Evolutionary conservation across 1,284 basidiomycete species (phyloP).

Genomic region (Apiotrichum brassicae): DNA sequence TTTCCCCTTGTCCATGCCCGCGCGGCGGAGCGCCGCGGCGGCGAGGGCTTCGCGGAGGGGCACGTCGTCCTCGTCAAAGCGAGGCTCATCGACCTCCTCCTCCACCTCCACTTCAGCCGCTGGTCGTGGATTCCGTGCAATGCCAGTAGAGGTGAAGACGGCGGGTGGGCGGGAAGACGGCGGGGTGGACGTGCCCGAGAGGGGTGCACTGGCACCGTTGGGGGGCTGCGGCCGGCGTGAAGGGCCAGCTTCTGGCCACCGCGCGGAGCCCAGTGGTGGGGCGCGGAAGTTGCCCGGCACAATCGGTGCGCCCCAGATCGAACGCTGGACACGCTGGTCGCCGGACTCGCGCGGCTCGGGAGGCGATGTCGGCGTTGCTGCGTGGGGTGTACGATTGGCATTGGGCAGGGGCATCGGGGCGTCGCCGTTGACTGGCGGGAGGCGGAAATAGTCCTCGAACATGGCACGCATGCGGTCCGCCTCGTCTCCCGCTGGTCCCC

Average conservation of each 20-base stretch:
- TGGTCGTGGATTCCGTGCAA: neutral
- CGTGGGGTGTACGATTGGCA: too few relatives aligned
- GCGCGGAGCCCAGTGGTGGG: conserved; percentile 30
- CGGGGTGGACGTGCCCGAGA: conserved; percentile 31
- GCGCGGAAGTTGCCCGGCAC: conserved; percentile 34
- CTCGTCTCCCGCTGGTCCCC: conserved; percentile 27
- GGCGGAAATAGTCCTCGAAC: conserved; percentile 37
- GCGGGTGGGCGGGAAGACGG: conserved; percentile 34
- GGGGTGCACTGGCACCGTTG: neutral
- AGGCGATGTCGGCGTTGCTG: neutral
- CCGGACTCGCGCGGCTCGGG: conserved; percentile 7
- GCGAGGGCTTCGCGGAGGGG: conserved; percentile 10
- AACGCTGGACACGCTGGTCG: conserved; percentile 27
- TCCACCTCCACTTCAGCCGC: neutral
- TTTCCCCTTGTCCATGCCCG: conserved; percentile 1
- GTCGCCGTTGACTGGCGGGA: conserved; percentile 21
- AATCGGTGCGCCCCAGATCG: conserved; percentile 42
- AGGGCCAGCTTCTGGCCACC: conserved; percentile 1
- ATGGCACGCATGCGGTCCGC: conserved; percentile 21
- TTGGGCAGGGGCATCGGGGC: conserved; percentile 15
- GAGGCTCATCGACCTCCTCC: conserved; percentile 44
- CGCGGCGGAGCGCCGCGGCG: conserved; percentile 9
- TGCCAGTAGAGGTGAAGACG: conserved; percentile 26
- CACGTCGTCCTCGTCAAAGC: conserved; percentile 30
- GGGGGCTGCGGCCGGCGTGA: neutral